Evolutionary conservation across 2,329 filamentous ascomycete genomes (phyloP), one percentile per base, ranked within the genome.

Genomic region (Eutypa lata): DNA sequence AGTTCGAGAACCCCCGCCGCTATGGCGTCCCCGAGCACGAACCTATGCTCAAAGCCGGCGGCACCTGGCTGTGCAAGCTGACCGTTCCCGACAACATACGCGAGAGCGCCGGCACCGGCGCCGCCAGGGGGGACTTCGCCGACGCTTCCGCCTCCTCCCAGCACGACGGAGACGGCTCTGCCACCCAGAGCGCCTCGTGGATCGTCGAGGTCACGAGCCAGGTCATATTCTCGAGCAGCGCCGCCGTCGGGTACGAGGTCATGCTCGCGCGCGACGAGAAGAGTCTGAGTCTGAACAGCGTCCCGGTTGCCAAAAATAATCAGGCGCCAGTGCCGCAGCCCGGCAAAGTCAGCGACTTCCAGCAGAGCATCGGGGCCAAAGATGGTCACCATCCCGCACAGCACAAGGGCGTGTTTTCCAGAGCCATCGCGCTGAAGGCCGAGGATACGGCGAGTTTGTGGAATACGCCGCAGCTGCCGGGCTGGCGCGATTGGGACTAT

Each of bases 21-120:
- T 86, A 91, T 73, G 90, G 90, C 46, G 81, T 88, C 1, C 94
- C 94, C 16, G 89, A 96, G 63, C 99, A 94, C 65, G 94, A 99
- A 73, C 93, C 94, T 46, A 93, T 96, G 76, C 81, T 99, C 67
- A 97, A 97, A 76, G 92, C 94, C 8, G 94, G 92, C 28, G 92
- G 91, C 7, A 85, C 81, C 45, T 99, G 92, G 89, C 83, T 86
- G 62, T 89, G 90, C 53, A 84, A 86, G 65, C 80, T 99, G 58
- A 78, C 84, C 5, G 86, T 99, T 0, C 93, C 93, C 0, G 87
- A 93, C 51, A 77, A 87, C 57, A 87, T 94, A 54, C 81, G 90
- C 47, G 82, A 87, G 66, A 81, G 75, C 18, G 87, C 87, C 7
- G 72, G 68, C 42, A 71, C 69, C 50, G 77, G 76, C 48, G 71